Evolutionary conservation across 2,329 filamentous ascomycete genomes (phyloP), one percentile per base, ranked within the genome.

Genomic region (Scopulariopsis brevicaulis): DNA sequence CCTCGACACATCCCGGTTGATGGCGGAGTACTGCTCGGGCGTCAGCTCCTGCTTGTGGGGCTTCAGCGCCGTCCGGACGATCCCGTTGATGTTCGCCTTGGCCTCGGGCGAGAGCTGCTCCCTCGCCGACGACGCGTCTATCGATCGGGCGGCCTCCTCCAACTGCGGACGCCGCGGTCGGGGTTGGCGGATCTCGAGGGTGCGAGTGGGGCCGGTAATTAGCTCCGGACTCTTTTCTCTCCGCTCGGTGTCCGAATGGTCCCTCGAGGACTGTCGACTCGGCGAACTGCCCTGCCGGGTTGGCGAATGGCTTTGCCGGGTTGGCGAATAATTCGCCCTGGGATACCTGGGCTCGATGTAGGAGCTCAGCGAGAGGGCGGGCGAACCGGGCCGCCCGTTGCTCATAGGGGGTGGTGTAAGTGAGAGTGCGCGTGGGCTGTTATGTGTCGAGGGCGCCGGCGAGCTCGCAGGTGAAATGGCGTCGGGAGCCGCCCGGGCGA

Each of bases 1-100:
- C 59, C 90, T 86, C 50, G 90, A 96, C 37, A 97, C 85, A 60
- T 88, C 86, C 61, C 91, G 86, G 68, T 97, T 97, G 72, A 97
- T 96, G 59, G 84, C 84, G 2, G 90, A 93, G 70, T 96, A 99
- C 70, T 96, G 87, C 60, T 96, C 89, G 64, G 91, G 89, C 20
- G 86, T 90, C 61, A 97, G 80, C 62, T 86, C 82, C 64, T 87
- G 82, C 77, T 93, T 97, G 63, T 90, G 82, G 35, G 92, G 90
- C 64, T 89, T 89, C 51, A 99, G 76, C 6, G 89, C 90, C 50
- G 80, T 77, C 62, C 90, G 89, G 64, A 97, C 94, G 72, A 97
- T 90, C 64, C 85, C 86, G 68, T 91, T 93, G 62, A 99, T 87
- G 66, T 85, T 90, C 63, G 89, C 85, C 70, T 99, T 99, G 62